Conservation (phyloP, 2,329 filamentous ascomycete genomes). For the Colletotrichum costaricense region DNA sequence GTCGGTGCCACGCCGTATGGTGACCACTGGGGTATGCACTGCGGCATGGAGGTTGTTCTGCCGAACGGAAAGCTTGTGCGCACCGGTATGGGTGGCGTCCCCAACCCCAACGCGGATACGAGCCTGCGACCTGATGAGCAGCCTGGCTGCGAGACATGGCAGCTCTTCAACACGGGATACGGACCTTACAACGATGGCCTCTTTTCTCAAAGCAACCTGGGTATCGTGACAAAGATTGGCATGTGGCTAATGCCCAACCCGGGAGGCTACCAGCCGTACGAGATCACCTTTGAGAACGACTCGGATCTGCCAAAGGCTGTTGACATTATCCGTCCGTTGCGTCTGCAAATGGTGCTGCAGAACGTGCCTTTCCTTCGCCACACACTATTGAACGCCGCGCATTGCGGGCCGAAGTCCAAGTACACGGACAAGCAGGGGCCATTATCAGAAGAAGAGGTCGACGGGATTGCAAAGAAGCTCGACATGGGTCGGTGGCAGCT, state of each 20-base stretch:
- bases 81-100: conserved; percentile 51
- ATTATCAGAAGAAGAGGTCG: conserved; percentile 51
- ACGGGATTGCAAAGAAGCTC: conserved; percentile 52
- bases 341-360: conserved; percentile 55
- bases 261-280: conserved; percentile 53
- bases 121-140: conserved; percentile 37
- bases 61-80: conserved; percentile 54
- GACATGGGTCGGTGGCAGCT: conserved; percentile 59
- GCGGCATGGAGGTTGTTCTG: conserved; percentile 56
- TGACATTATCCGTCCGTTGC: conserved; percentile 50
- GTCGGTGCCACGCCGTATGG: conserved; percentile 59
- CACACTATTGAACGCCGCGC: conserved; percentile 53
- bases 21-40: conserved; percentile 54
- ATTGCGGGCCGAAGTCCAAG: conserved; percentile 47
- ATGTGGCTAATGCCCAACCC: conserved; percentile 64
- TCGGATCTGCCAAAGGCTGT: conserved; percentile 39
- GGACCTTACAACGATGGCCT: conserved; percentile 53
- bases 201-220: conserved; percentile 62
- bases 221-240: conserved; percentile 65
- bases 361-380: conserved; percentile 60
- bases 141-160: conserved; percentile 52
- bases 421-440: conserved; percentile 42
- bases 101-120: conserved; percentile 27
- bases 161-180: conserved; percentile 54
- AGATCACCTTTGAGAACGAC: conserved; percentile 40